A percentile compares a stretch with the other conserved stretches of the same genome.
These are phyloP conservation scores for Neostapfia colusana DNA, from an alignment of 176 grass and related monocot species.

Conservation along the genomic window DNA sequence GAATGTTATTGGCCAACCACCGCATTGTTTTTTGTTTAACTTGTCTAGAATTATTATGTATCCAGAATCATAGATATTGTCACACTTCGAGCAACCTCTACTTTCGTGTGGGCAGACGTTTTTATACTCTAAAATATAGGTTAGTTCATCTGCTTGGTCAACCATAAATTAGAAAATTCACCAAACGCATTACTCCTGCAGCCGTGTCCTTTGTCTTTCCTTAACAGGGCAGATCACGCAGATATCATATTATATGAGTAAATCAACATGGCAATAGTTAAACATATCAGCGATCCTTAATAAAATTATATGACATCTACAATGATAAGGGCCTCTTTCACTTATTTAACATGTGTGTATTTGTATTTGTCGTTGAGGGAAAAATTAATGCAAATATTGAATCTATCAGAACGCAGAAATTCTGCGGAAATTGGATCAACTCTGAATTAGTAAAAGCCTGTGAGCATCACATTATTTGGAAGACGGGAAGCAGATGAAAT, in stretches of 20 bases:
- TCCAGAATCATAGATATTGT: constrained; percentile 41
- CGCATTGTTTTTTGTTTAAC: constrained; percentile 20
- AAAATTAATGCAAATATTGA: constrained; percentile 4
- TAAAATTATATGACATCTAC: constrained; percentile 41
- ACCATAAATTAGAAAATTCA: constrained; percentile 49
- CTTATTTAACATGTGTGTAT: constrained; percentile 29
- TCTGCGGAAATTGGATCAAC: neutral
- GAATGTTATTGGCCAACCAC: constrained; percentile 47
- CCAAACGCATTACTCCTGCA: constrained; percentile 41
- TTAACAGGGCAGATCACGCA: constrained; percentile 25
- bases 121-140: constrained; percentile 19
- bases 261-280: constrained; percentile 31
- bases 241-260: constrained; percentile 39
- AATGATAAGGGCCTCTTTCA: constrained; percentile 11
- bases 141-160: constrained; percentile 49
- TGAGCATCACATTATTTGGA: constrained; percentile 24
- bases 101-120: constrained; percentile 17
- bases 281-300: constrained; percentile 34
- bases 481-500: constrained; percentile 42
- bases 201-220: constrained; percentile 26
- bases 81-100: constrained; percentile 17
- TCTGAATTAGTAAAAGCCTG: neutral
- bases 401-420: neutral
- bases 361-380: neutral
- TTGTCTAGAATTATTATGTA: constrained; percentile 13